A percentile compares a stretch with the other conserved stretches of the same genome.
phyloP scores from a whole-genome alignment of 148 eudicot genomes.

The Limonium bicolor region DNA sequence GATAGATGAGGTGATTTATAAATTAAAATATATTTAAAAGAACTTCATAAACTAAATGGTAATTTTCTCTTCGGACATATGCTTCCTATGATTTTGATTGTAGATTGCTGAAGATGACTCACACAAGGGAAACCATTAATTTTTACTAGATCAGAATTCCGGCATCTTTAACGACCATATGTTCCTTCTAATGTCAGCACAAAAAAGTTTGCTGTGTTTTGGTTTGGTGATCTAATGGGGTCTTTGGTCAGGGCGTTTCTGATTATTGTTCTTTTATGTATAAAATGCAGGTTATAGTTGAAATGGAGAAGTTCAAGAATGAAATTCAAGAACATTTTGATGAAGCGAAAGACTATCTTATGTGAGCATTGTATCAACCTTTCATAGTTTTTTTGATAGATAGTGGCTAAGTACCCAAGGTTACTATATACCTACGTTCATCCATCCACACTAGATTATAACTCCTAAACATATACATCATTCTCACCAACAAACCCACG shows the following conservation, averaged over 20 bases:
- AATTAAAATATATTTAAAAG: too few relatives aligned
- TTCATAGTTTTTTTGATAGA: background rate
- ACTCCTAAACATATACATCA: background rate
- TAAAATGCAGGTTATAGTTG: slow-evolving; percentile 60
- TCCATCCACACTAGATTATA: background rate
- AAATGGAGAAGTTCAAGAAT: slow-evolving; percentile 89
- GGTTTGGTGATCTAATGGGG: too few relatives aligned
- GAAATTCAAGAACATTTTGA: slow-evolving; percentile 37
- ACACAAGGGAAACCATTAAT: too few relatives aligned
- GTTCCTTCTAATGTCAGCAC: too few relatives aligned
- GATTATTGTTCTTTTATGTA: too few relatives aligned
- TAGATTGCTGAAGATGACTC: too few relatives aligned
- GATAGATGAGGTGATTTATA: slow-evolving; percentile 70
- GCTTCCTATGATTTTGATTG: background rate
- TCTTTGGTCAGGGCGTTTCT: too few relatives aligned
- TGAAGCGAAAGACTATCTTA: slow-evolving; percentile 45
- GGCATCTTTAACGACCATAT: too few relatives aligned
- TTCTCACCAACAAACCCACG: background rate
- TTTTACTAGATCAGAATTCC: too few relatives aligned
- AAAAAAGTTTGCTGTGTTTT: too few relatives aligned
- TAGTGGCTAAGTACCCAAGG: background rate
- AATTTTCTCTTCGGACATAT: background rate
- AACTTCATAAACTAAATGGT: background rate
- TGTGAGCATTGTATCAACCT: slow-evolving; percentile 25
- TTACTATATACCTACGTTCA: background rate